Percentiles rank a stretch among this genome's conserved stretches.
These are phyloP conservation scores for Cordyceps farinosa DNA, from an alignment of 2,329 filamentous ascomycete species.

Conservation along the genomic window DNA sequence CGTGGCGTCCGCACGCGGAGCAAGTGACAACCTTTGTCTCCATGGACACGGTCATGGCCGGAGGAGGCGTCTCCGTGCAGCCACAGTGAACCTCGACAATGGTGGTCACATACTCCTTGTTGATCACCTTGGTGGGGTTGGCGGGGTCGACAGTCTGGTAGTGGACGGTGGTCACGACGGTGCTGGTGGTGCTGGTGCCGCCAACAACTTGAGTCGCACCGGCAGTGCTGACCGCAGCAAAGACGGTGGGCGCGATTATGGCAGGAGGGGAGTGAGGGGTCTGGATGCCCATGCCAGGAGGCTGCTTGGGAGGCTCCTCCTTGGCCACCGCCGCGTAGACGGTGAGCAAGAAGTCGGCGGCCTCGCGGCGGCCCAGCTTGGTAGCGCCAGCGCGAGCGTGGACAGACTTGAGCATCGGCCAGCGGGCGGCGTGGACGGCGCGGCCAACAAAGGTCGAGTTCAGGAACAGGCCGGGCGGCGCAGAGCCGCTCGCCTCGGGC, in stretches of 20 bases:
- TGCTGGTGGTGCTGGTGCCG: background rate
- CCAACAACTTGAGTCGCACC: too few species aligned
- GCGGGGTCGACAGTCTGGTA: conserved; percentile 16
- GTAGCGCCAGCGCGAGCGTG: background rate
- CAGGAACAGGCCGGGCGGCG: background rate
- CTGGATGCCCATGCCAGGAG: conserved; percentile 31
- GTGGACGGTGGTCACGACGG: conserved; percentile 14
- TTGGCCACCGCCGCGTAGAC: conserved; percentile 39
- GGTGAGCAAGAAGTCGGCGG: conserved; percentile 36
- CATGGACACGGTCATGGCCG: conserved; percentile 6
- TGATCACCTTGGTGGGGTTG: conserved; percentile 3
- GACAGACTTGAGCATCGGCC: conserved; percentile 12
- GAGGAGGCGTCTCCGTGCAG: conserved; percentile 3
- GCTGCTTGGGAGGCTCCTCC: conserved; percentile 28
- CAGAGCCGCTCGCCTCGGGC: background rate
- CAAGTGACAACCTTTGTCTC: conserved; percentile 13
- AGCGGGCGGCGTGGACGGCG: background rate
- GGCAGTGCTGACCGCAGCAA: background rate
- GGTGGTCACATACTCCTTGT: conserved; percentile 5
- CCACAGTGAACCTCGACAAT: conserved; percentile 15
- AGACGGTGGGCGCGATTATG: background rate
- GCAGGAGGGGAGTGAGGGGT: background rate
- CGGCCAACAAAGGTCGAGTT: background rate
- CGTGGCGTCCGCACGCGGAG: conserved; percentile 2
- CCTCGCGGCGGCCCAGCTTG: conserved; percentile 26